Percentiles rank a stretch among this genome's conserved stretches.
These are phyloP conservation scores for Alternaria triticina DNA, from an alignment of 2,329 filamentous ascomycete species.

Conservation along the genomic window DNA sequence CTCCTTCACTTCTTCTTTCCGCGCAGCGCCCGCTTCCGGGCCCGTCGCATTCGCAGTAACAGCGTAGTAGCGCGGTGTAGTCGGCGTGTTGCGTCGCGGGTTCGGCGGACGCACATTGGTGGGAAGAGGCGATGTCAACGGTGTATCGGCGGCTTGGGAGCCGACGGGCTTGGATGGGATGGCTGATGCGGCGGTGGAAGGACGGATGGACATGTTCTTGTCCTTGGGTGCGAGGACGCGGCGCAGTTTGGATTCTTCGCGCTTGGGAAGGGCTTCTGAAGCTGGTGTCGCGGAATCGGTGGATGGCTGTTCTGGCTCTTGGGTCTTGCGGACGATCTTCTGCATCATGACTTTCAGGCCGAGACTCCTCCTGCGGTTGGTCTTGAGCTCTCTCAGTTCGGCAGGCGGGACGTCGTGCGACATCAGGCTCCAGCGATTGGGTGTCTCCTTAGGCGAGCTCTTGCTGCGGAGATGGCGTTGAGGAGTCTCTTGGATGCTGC, in stretches of 20 bases:
- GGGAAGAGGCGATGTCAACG: neutral
- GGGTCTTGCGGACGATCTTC: constrained; percentile 35
- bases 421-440: constrained; percentile 26
- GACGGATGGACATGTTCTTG: constrained; percentile 2
- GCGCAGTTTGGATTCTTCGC: neutral
- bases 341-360: constrained; percentile 37
- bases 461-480: constrained; percentile 19
- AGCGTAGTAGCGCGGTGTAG: constrained; percentile 26
- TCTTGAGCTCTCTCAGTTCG: constrained; percentile 23
- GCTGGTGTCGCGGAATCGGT: neutral
- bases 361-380: constrained; percentile 24
- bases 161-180: neutral
- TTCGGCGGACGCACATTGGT: neutral
- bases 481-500: constrained; percentile 28
- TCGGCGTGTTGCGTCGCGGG: neutral
- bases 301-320: constrained; percentile 7
- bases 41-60: constrained; percentile 6
- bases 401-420: constrained; percentile 28
- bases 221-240: constrained; percentile 9
- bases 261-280: neutral
- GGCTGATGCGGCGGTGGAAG: constrained; percentile 1
- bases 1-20: neutral
- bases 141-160: neutral
- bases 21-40: neutral
- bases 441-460: constrained; percentile 7